Evolutionary conservation across 306 rosid genomes (phyloP).

Genomic region (Astragalus membranaceus): DNA sequence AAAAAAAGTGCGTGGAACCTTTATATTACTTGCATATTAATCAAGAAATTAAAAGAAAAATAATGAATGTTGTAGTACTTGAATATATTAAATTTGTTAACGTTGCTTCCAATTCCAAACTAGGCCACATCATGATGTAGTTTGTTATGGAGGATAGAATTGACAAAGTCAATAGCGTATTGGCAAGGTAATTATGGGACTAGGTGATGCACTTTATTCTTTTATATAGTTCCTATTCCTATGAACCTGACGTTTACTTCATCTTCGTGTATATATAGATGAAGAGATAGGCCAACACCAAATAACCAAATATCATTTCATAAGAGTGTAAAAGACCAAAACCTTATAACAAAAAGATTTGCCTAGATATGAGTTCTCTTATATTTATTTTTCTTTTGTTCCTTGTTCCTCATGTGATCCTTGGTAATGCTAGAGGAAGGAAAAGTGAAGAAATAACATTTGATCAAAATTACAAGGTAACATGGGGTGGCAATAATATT

Average conservation of each 20-base stretch:
- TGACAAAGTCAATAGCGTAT: slow-evolving; percentile 38
- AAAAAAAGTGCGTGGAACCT: too few species aligned
- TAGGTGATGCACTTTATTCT: slow-evolving; percentile 20
- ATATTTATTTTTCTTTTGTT: slow-evolving; percentile 1
- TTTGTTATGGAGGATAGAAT: slow-evolving; percentile 22
- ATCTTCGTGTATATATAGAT: background rate
- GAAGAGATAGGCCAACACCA: background rate
- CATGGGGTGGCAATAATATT: slow-evolving; percentile 42
- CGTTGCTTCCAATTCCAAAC: slow-evolving; percentile 26
- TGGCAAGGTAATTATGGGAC: slow-evolving; percentile 40
- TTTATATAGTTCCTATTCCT: background rate
- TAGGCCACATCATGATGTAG: slow-evolving; percentile 16
- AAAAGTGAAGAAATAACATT: background rate
- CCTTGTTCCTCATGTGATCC: background rate
- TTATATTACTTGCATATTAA: background rate
- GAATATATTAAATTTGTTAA: background rate
- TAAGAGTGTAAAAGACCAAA: background rate
- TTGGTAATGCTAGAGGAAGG: slow-evolving; percentile 11
- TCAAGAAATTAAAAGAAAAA: background rate
- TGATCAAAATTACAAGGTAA: slow-evolving; percentile 19
- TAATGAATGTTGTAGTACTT: background rate
- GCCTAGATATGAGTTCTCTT: slow-evolving; percentile 22
- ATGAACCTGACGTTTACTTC: background rate
- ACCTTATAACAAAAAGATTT: background rate
- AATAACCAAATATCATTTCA: background rate